Conservation (phyloP, 2,329 filamentous ascomycete genomes). For the Furcasterigmium sp. region DNA sequence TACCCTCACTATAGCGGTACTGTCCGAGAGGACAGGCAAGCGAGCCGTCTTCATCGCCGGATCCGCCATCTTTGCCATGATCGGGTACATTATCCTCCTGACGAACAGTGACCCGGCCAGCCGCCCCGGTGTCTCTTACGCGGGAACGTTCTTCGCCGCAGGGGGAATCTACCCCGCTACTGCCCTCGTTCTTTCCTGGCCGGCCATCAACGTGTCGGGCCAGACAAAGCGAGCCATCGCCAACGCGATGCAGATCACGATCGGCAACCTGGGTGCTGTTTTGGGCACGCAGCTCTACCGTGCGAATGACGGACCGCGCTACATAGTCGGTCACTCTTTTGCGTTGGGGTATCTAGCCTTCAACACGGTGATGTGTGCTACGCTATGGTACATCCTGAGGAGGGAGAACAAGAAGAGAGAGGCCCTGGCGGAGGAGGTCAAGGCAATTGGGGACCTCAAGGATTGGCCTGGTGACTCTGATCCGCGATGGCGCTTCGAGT, state of each 20-base stretch:
- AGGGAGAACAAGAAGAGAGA: constrained; percentile 53
- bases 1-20: constrained; percentile 51
- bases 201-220: constrained; percentile 65
- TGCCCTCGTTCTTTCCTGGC: constrained; percentile 62
- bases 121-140: constrained; percentile 52
- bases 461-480: constrained; percentile 60
- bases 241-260: constrained; percentile 67
- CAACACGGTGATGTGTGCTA: constrained; percentile 48
- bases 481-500: constrained; percentile 61
- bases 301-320: constrained; percentile 53
- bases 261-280: constrained; percentile 64
- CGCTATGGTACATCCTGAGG: constrained; percentile 48
- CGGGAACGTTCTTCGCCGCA: constrained; percentile 57
- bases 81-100: constrained; percentile 59
- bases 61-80: constrained; percentile 48
- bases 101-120: constrained; percentile 37
- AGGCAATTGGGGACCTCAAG: constrained; percentile 42
- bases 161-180: constrained; percentile 63
- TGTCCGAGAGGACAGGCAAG: constrained; percentile 52
- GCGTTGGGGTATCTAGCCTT: constrained; percentile 58
- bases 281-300: constrained; percentile 67
- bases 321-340: constrained; percentile 61
- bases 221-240: constrained; percentile 65
- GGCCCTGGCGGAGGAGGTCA: constrained; percentile 32
- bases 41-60: constrained; percentile 61